A percentile compares a stretch with the other conserved stretches of the same genome.
Evolutionary conservation across 2,329 filamentous ascomycete genomes (phyloP).

Genomic region (Tolypocladium sp.): DNA sequence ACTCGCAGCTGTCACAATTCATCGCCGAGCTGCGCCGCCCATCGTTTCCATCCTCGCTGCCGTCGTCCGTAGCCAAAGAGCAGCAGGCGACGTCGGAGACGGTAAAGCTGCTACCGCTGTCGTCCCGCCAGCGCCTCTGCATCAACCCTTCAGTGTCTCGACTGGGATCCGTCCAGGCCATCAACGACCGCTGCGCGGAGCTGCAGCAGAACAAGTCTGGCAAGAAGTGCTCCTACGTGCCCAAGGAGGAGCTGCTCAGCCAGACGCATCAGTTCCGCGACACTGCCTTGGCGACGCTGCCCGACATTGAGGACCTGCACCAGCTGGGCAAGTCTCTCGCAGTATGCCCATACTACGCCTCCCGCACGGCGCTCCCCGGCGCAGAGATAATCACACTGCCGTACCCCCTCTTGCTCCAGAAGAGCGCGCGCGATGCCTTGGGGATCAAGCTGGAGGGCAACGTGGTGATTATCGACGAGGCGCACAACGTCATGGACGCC

Average conservation of each 20-base stretch:
- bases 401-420: conserved; percentile 83
- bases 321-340: conserved; percentile 67
- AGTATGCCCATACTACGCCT: conserved; percentile 95
- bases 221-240: conserved; percentile 66
- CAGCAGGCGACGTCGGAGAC: conserved; percentile 20
- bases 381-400: conserved; percentile 89
- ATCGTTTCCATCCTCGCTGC: conserved; percentile 63
- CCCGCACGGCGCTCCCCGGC: conserved; percentile 68
- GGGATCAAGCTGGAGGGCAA: conserved; percentile 79
- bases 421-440: conserved; percentile 76
- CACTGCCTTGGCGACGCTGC: conserved; percentile 70
- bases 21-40: conserved; percentile 73
- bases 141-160: conserved; percentile 77
- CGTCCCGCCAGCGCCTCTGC: conserved; percentile 79
- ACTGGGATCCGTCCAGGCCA: conserved; percentile 64
- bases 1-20: conserved; percentile 87
- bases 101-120: conserved; percentile 74
- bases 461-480: conserved; percentile 93
- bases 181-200: conserved; percentile 90
- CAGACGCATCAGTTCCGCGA: conserved; percentile 77
- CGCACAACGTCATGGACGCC: conserved; percentile 95
- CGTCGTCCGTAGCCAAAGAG: conserved; percentile 25
- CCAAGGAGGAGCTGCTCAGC: conserved; percentile 64
- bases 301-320: conserved; percentile 88
- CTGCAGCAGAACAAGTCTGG: conserved; percentile 60